These are phyloP conservation scores for Saccharomyces hybrid DNA, from an alignment of 1,139 yeast genomes.

Conservation along the genomic window DNA sequence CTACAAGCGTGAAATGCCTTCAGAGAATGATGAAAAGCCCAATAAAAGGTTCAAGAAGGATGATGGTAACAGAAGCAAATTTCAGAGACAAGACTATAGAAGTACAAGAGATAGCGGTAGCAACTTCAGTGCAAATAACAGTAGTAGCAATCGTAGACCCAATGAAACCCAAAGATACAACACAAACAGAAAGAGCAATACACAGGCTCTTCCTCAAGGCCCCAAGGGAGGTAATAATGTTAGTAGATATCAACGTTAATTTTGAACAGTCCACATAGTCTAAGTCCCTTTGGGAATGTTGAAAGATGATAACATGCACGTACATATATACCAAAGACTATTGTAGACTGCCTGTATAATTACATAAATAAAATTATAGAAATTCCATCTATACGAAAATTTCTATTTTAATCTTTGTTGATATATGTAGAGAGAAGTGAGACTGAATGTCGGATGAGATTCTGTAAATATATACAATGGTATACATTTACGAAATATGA, in stretches of 20 bases:
- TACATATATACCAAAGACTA: too few species aligned
- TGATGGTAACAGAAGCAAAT: conserved; percentile 5
- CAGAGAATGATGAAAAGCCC: conserved; percentile 4
- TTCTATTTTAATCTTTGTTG: neutral
- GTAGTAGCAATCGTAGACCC: conserved; percentile 2
- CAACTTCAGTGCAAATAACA: neutral
- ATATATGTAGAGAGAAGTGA: neutral
- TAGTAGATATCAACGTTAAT: conserved; percentile 21
- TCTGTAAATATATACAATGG: neutral
- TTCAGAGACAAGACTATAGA: neutral
- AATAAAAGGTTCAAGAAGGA: conserved; percentile 7
- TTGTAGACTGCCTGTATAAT: neutral
- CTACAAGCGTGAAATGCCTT: conserved; percentile 2
- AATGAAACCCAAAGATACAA: conserved; percentile 9
- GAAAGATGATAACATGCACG: too few species aligned
- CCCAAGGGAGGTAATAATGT: conserved; percentile 14
- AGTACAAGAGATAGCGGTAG: neutral
- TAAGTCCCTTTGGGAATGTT: neutral
- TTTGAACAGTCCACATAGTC: too few species aligned
- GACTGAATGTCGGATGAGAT: neutral
- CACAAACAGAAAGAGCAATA: conserved; percentile 5
- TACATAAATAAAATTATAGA: neutral
- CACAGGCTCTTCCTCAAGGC: conserved; percentile 18
- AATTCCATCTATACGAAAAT: too few species aligned
- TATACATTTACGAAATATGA: neutral